Evolutionary conservation across 1,139 yeast species (phyloP), one percentile per base, ranked within the genome.

Genomic region (Hemisphaericaspora xylanilytica): DNA sequence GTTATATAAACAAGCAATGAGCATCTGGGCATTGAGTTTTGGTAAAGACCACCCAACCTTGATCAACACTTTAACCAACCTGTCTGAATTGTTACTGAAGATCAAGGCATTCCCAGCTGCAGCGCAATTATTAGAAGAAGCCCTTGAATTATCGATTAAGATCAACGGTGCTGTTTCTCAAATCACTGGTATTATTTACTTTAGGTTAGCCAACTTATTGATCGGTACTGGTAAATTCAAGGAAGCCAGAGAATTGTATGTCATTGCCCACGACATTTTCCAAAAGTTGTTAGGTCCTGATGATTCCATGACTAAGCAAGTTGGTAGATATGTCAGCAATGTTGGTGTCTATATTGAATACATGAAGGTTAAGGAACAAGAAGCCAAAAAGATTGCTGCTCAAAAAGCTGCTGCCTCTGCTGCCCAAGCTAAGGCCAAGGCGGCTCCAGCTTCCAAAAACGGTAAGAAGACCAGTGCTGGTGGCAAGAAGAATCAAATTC

Each of bases 41-140:
- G 82, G 82, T 7, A 63, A 62, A 39, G 73, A 70, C 36, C 96
- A 89, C 55, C 92, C 94, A 29, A 83, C 85, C 36, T 65, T 75
- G 35, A 65, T 83, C 42, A 78, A 85, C 43, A 75, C 87, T n/a
- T 65, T 80, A 47, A 74, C 81, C 40, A 81, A 84, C 51, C 68
- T 83, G 45, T 85, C 83, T 25, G 73, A 77, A 32, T 69, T 78
- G 53, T 66, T 88, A 44, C 78, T 81, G 50, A 73, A 73, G 43
- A 58, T 75, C 36, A 73, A 80, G 43, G 52, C 64, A 35, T 56
- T 42, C 36, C 50, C 51, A n/a, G 55, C 56, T n/a, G 65, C 75
- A n/a, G 46, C 52, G 29, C 53, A 58, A 35, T 72, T 88, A 50
- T 73, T 79, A 49, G 60, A 67, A 36, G 64, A 63, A 36, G 68